Base-by-base conservation (phyloP, 306 rosid genomes). In the Prunus kanzakura region DNA sequence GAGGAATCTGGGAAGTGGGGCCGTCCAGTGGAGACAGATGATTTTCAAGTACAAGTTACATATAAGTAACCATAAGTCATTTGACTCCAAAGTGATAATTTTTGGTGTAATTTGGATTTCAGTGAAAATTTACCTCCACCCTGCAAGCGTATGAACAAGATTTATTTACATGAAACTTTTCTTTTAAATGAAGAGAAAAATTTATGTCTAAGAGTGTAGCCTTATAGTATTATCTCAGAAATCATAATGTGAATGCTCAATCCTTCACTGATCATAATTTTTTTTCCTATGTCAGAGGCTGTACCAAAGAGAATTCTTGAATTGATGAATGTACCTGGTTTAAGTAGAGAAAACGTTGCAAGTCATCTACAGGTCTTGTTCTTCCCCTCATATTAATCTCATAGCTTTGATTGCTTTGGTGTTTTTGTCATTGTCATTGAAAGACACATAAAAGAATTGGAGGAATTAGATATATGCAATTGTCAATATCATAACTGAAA, bases 331-430 rank as follows among this genome's bases (percentile, higher is more conserved):
- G 84, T 76, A n/a, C 86, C 92, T 49, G 84, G 77, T 58, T 80
- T 90, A 77, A 85, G 90, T 52, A 86, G 96, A 82, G 91, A 81
- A 64, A 85, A 88, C 57, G 87, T 92, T 23, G 96, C 96, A 1
- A 92, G 97, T 69, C 96, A 92, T 77, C 57, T 92, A 72, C 96
- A 90, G 97, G 97, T 88, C 51, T 46, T 65, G 3, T 77, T 56
- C 54, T 23, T 50, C 52, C 43, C 56, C 62, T 12, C 57, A 8
- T 58, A 12, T 52, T 16, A 6, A 67, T 73, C 69, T 58, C 45
- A 38, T 20, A 50, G 45, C 25, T 73, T 41, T n/a, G 29, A 43
- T 35, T 18, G 41, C 30, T 23, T 25, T 73, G 32, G 8, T 65
- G 14, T 20, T 35, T 11, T 64, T 32, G 30, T 35, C n/a, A 1